Evolutionary conservation across 805 yeast species (phyloP), one percentile per base, ranked within the genome.

Genomic region (Wickerhamiella australiensis): DNA sequence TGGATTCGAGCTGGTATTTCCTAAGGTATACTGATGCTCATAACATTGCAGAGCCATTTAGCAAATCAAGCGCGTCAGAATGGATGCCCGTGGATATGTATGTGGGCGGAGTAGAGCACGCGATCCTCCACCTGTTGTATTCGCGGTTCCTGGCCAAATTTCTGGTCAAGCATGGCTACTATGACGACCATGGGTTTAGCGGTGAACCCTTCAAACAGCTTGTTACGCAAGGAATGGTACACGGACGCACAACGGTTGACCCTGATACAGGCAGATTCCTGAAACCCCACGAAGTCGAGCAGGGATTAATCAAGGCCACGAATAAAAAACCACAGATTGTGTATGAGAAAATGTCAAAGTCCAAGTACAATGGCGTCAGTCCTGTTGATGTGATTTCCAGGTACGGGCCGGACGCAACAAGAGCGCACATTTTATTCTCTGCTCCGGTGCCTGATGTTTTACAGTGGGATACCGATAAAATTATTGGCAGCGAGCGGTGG

Each of bases 141-240:
- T 75, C 95, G 0, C 72, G 98, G 54, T 92, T 92, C 60, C 71
- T 92, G 15, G 69, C 94, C 22, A 90, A 90, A 61, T 86, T 90
- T 57, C 62, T 90, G 31, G 74, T 76, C 12, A 73, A 77, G 21
- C 69, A 74, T 48, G 86, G 86, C 5, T 27, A 18, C 27, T n/a
- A 37, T n/a, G 38, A 37, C 15, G 63, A 70, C 2, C 61, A 63
- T 2, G 44, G 25, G 3, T 56, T 68, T 44, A 66, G 67, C 3
- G 86, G 85, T 21, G 98, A 92, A 61, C 98, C 98, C 1, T 78
- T 92, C 60, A 74, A 69, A 50, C 75, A 75, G 52, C 70, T 92
- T 31, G 80, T 90, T 1, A 88, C 96, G 1, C 97, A 90, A 64
- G 98, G 98, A 15, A 92, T 92, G 98, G 98, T 92, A 3, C 96